Base-by-base conservation (phyloP, 2,329 filamentous ascomycete genomes). In the Colletotrichum sp. region DNA sequence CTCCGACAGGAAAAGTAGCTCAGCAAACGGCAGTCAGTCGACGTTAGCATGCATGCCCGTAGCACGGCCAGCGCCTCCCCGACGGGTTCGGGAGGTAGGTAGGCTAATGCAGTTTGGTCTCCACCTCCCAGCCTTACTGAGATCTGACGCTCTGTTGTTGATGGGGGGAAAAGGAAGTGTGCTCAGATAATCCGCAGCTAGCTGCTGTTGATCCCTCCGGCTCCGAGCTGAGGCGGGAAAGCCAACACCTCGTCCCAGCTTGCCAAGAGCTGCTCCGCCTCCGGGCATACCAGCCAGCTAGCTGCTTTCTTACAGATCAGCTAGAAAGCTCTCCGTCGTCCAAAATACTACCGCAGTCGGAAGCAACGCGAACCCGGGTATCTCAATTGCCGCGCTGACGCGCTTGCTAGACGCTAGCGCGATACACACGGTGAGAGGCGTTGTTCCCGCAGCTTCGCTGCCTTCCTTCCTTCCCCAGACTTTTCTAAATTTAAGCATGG, bases 401-500 rank as follows among this genome's bases (percentile, higher is more conserved):
- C 26, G 48, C 26, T 34, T 55, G 34, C n/a, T 48, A n/a, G 52
- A 28, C 10, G 62, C 65, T 58, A 38, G 28, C 24, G 64, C 38
- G 13, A 1, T 13, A 18, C 24, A 24, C 21, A 24, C 13, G 7
- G 16, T 24, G 34, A 21, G 6, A n/a, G 34, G 24, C 24, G 59
- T 38, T 24, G 8, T n/a, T n/a, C 38, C 38, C 32, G 18, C 58
- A 34, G 58, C 28, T 13, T 3, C 28, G 52, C 56, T 28, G 56
- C 56, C 56, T 61, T 61, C 24, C 28, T 59, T 28, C 59, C n/a
- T 48, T 73, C 71, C 65, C 71, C 71, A 55, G 56, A 52, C 38
- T 48, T 48, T 69, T 56, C 65, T 73, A 73, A 73, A 26, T 62
- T 55, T 69, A 69, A 68, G 71, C 16, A 8, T 30, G 48, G 56